These are phyloP conservation scores for Emmonsia crescens DNA, from an alignment of 2,329 filamentous ascomycete genomes.

Conservation along the genomic window DNA sequence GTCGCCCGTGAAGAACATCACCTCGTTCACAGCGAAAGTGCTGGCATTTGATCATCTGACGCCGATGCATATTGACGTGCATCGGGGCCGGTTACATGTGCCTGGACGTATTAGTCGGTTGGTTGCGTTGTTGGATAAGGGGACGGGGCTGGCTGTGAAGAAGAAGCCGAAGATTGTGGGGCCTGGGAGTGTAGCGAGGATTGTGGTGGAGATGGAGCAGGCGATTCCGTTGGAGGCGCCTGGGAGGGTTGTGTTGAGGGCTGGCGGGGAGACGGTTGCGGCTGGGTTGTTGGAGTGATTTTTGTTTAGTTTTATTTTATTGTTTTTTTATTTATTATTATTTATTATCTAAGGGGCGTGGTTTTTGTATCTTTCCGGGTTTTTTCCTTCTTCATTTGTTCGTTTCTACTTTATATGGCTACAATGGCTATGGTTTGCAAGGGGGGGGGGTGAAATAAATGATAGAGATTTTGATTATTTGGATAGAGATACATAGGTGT, in stretches of 20 bases:
- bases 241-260: conserved; percentile 68
- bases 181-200: conserved; percentile 64
- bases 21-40: conserved; percentile 69
- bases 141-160: conserved; percentile 61
- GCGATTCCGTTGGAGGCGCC: conserved; percentile 72
- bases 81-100: conserved; percentile 71
- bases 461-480: too few species aligned
- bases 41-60: conserved; percentile 82
- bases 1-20: conserved; percentile 58
- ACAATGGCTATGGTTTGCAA: too few species aligned
- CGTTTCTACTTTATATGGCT: too few species aligned
- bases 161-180: conserved; percentile 78
- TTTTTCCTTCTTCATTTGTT: neutral
- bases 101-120: conserved; percentile 64
- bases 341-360: too few species aligned
- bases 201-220: conserved; percentile 61
- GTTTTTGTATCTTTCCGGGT: too few species aligned
- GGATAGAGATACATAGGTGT: too few species aligned
- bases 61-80: conserved; percentile 81
- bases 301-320: neutral
- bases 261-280: conserved; percentile 72
- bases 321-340: neutral
- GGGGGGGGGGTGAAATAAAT: too few species aligned
- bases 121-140: conserved; percentile 65
- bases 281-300: conserved; percentile 68